Base-by-base conservation (phyloP, 2,329 filamentous ascomycete species). In the Berkeleyomyces basicola region DNA sequence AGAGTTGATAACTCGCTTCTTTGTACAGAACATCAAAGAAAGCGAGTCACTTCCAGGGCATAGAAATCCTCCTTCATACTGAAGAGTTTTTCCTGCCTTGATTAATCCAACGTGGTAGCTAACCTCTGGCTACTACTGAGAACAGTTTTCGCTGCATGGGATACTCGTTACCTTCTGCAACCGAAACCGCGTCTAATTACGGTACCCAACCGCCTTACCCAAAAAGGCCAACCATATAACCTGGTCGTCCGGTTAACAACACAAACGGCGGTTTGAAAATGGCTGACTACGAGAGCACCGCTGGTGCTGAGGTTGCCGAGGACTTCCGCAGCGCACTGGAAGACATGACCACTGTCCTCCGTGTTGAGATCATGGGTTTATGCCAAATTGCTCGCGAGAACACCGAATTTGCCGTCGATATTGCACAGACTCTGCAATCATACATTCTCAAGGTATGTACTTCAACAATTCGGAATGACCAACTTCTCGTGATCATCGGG, bases 341-440 rank as follows among this genome's bases (percentile, higher is more conserved):
- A 76, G 92, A 96, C 74, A 80, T 99, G 70, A 88, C 87, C 67
- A 82, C 85, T 72, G 96, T 96, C 76, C 89, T 90, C 75, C 86
- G 90, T 71, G 90, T 90, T 74, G 92, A 97, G 75, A 99, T 99
- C 74, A 92, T 88, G 79, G 97, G 95, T 75, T 76, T 99, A 75
- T 99, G 93, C 66, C 85, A 96, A 73, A 97, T 99, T 75, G 93
- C 93, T 65, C 90, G 95, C 74, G 93, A 99, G 74, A 96, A 95
- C 70, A 96, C 91, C 67, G 90, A 95, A 74, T 88, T 96, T 77
- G 93, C 93, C 43, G 83, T 95, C 73, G 89, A 88, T 67, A 97
- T 99, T 70, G 91, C 93, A 16, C 84, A 89, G 70, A 89, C 89
- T 58, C 77, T 99, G 68, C 88, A 95, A 72, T 87, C 91, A 67